phyloP scores from a whole-genome alignment of 495 filamentous ascomycete species.

The Lineolata rhizophorae region DNA sequence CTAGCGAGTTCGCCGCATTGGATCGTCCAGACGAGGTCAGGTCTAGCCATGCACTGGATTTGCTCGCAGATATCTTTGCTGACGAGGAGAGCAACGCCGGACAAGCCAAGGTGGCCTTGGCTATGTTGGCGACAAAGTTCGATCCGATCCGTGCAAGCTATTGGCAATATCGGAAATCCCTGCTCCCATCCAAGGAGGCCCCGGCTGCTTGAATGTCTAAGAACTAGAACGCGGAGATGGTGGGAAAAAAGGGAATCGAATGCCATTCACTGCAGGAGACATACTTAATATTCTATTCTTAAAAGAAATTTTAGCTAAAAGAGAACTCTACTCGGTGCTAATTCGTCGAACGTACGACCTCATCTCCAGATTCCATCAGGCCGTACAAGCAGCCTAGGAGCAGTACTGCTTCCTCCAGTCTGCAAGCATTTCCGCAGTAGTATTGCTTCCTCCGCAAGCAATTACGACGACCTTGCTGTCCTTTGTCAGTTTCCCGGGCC shows the following conservation, averaged over 20 bases:
- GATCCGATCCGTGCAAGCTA: constrained; percentile 82
- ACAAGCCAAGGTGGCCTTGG: constrained; percentile 40
- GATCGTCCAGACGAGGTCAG: constrained; percentile 19
- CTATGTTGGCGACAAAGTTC: constrained; percentile 59
- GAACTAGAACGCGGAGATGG: too few species aligned
- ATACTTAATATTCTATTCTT: too few species aligned
- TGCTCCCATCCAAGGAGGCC: constrained; percentile 1
- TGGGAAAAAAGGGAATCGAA: too few species aligned
- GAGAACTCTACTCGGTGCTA: too few species aligned
- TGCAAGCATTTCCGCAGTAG: constrained; percentile 42
- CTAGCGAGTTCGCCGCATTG: constrained; percentile 35
- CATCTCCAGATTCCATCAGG: too few species aligned
- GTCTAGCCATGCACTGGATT: constrained; percentile 65
- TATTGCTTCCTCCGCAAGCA: constrained; percentile 67
- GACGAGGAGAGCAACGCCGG: constrained; percentile 32
- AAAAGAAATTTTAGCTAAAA: too few species aligned
- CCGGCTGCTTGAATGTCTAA: constrained; percentile 8
- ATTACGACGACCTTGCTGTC: constrained; percentile 60
- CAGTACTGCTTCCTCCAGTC: constrained; percentile 39
- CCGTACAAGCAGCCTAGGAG: too few species aligned
- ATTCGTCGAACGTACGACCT: too few species aligned
- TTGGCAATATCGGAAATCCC: constrained; percentile 71
- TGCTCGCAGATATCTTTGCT: constrained; percentile 62
- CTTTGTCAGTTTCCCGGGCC: constrained; percentile 30
- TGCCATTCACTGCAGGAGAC: too few species aligned